These are phyloP conservation scores for Kwoniella botswanensis DNA, from an alignment of 768 basidiomycete species.

Conservation along the genomic window DNA sequence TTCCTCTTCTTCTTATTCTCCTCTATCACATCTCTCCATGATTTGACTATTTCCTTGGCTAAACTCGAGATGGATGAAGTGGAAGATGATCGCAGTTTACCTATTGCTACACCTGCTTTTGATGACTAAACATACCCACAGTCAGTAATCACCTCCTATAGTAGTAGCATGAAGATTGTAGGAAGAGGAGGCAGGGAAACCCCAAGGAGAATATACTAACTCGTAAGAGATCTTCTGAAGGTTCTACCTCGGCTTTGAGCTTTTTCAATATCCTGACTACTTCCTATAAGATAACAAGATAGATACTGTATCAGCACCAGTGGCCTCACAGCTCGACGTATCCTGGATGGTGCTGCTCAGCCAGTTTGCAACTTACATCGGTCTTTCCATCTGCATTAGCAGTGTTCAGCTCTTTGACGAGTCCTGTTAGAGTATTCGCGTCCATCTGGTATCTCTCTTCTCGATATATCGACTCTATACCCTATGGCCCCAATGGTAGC, in stretches of 20 bases:
- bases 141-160: background rate
- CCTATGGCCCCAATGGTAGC: background rate
- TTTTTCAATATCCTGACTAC: slow-evolving; percentile 45
- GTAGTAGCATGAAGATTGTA: background rate
- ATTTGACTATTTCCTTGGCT: slow-evolving; percentile 53
- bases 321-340: too few species aligned
- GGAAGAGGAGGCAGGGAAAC: too few species aligned
- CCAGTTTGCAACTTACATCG: slow-evolving; percentile 33
- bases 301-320: background rate
- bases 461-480: too few species aligned
- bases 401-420: slow-evolving; percentile 43
- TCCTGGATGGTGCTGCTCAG: too few species aligned
- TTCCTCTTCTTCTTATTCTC: slow-evolving; percentile 54
- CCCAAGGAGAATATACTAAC: slow-evolving; percentile 33
- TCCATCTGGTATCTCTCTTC: slow-evolving; percentile 28
- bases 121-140: slow-evolving; percentile 36
- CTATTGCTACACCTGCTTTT: slow-evolving; percentile 54
- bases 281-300: slow-evolving; percentile 31
- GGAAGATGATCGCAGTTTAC: slow-evolving; percentile 47
- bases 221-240: slow-evolving; percentile 51
- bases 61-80: slow-evolving; percentile 32
- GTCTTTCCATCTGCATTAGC: slow-evolving; percentile 40
- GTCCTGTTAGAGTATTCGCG: slow-evolving; percentile 30
- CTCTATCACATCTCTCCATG: slow-evolving; percentile 56
- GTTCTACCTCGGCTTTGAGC: slow-evolving; percentile 44